phyloP scores from a whole-genome alignment of 345 rosid genomes.

The Populus deltoides region DNA sequence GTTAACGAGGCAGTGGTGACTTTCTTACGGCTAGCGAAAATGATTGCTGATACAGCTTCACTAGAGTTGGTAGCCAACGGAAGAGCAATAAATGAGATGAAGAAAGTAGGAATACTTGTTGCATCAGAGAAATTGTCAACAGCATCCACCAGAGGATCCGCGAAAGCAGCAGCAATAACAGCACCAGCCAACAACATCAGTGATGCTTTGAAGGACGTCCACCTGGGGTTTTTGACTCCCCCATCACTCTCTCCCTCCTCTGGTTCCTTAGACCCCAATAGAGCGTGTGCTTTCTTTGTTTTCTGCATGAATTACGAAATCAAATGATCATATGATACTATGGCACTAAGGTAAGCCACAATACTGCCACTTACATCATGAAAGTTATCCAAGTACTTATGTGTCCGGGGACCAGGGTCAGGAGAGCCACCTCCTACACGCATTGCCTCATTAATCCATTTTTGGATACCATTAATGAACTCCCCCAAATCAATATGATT shows the following conservation, averaged over 20 bases:
- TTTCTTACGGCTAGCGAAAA: conserved; percentile 78
- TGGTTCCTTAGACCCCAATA: conserved; percentile 37
- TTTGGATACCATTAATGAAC: conserved; percentile 56
- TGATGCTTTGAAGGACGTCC: conserved; percentile 66
- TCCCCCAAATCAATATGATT: conserved; percentile 33
- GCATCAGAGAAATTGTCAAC: conserved; percentile 84
- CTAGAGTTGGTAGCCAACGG: conserved; percentile 95
- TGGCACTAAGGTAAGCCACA: background rate
- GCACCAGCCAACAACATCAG: conserved; percentile 69
- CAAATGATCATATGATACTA: background rate
- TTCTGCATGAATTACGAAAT: conserved; percentile 40
- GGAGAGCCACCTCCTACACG: conserved; percentile 6
- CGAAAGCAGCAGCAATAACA: conserved; percentile 79
- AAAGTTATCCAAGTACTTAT: conserved; percentile 44
- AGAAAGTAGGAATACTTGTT: conserved; percentile 92
- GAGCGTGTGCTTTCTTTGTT: conserved; percentile 67
- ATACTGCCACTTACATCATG: conserved; percentile 43
- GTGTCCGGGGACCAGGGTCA: conserved; percentile 40
- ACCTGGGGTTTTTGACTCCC: conserved; percentile 45
- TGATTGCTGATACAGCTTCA: conserved; percentile 91
- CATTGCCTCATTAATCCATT: conserved; percentile 40
- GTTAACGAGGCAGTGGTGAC: conserved; percentile 77
- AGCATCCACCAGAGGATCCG: conserved; percentile 94
- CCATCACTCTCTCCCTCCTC: conserved; percentile 51
- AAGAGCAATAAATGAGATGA: conserved; percentile 85